Conservation (phyloP, 2,329 filamentous ascomycete species). For the Lecanoromycetidae sp. region DNA sequence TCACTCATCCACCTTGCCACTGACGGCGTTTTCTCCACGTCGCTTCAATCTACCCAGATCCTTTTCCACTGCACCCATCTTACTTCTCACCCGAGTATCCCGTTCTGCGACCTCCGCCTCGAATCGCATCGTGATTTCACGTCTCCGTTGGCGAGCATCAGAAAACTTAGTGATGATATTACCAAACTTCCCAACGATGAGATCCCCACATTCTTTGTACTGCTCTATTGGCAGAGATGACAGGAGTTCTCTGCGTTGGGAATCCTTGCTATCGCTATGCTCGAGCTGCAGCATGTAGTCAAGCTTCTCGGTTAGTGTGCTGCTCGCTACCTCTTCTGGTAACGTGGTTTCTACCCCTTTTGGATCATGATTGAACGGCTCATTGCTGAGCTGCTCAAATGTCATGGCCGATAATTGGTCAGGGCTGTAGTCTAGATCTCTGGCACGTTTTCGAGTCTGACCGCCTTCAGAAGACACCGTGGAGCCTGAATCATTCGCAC, state of each 20-base stretch:
- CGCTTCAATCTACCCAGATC: constrained; percentile 43
- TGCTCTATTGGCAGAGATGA: constrained; percentile 39
- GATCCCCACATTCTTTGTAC: constrained; percentile 52
- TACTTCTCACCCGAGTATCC: constrained; percentile 39
- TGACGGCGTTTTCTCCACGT: constrained; percentile 42
- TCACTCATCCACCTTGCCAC: too few species aligned
- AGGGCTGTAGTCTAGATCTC: constrained; percentile 37
- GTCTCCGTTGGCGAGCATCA: constrained; percentile 40
- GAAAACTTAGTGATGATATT: constrained; percentile 41
- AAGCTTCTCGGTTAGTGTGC: constrained; percentile 27
- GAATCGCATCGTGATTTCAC: constrained; percentile 40
- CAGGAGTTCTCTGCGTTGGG: constrained; percentile 32
- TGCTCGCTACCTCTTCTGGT: constrained; percentile 14
- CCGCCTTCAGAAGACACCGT: not conserved
- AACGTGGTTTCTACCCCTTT: constrained; percentile 19
- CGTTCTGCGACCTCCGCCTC: constrained; percentile 44
- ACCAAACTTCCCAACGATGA: constrained; percentile 45
- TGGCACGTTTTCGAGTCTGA: constrained; percentile 16
- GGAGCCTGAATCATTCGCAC: not conserved
- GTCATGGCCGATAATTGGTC: constrained; percentile 34
- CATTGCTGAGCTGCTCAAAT: constrained; percentile 37
- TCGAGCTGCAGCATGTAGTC: constrained; percentile 22
- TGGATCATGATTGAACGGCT: constrained; percentile 38
- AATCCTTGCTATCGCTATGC: not conserved
- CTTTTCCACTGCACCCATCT: constrained; percentile 36